These are phyloP conservation scores for Cystofilobasidium ferigula DNA, from an alignment of 768 basidiomycete genomes.

Conservation along the genomic window DNA sequence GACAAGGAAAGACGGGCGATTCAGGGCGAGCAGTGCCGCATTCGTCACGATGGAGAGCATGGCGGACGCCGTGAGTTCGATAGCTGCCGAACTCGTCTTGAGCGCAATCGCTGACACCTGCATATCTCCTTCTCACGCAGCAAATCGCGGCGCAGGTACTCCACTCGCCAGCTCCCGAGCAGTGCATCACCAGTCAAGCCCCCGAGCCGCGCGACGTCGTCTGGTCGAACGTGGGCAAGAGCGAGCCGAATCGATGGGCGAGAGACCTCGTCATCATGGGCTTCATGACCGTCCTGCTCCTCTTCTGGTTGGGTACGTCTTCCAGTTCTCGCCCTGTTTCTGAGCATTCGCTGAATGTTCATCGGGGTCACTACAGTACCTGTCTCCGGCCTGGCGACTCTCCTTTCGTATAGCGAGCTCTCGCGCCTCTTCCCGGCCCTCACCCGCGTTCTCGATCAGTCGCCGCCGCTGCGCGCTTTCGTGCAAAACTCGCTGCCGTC, in stretches of 20 bases:
- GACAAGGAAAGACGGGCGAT: slow-evolving; percentile 57
- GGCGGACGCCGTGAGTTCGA: slow-evolving; percentile 9
- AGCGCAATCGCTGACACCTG: not conserved
- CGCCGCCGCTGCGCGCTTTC: slow-evolving; percentile 57
- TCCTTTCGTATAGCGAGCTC: slow-evolving; percentile 88
- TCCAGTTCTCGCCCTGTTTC: not conserved
- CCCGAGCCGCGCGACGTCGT: slow-evolving; percentile 44
- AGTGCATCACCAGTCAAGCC: slow-evolving; percentile 49
- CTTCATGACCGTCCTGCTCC: slow-evolving; percentile 61
- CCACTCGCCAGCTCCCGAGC: slow-evolving; percentile 57
- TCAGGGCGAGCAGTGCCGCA: slow-evolving; percentile 68
- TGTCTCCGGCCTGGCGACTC: slow-evolving; percentile 68
- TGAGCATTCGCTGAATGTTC: not conserved
- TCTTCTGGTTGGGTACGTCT: slow-evolving; percentile 60
- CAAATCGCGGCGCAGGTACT: slow-evolving; percentile 84
- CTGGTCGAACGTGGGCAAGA: slow-evolving; percentile 77
- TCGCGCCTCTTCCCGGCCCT: slow-evolving; percentile 82
- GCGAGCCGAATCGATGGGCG: slow-evolving; percentile 48
- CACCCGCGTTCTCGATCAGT: slow-evolving; percentile 61
- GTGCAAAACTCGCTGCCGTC: slow-evolving; percentile 92
- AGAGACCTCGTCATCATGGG: slow-evolving; percentile 62
- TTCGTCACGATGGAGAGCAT: slow-evolving; percentile 80
- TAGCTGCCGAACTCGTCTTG: not conserved
- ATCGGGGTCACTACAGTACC: slow-evolving; percentile 58
- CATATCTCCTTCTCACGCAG: slow-evolving; percentile 19